Evolutionary conservation across 2,329 filamentous ascomycete species (phyloP).

Genomic region (Malbranchea zuffiana): DNA sequence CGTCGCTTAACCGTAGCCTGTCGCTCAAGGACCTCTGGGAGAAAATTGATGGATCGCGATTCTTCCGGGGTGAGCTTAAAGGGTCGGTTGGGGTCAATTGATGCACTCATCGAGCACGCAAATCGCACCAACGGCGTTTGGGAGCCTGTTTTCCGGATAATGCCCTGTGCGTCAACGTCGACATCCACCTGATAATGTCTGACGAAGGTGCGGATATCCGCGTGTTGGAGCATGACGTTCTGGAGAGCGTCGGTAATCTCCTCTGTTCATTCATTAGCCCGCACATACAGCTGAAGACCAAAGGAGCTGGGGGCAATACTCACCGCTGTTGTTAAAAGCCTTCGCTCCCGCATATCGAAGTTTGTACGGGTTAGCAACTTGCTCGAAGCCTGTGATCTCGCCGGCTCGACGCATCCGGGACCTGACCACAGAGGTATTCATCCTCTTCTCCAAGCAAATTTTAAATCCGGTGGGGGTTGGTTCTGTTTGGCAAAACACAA

Average conservation of each 20-base stretch:
- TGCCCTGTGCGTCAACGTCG: neutral
- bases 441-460: conserved; percentile 21
- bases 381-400: conserved; percentile 4
- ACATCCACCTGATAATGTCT: conserved; percentile 3
- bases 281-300: conserved; percentile 3
- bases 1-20: too few relatives aligned
- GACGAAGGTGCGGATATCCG: conserved; percentile 1
- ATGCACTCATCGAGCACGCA: conserved; percentile 4
- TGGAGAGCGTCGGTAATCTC: conserved; percentile 2
- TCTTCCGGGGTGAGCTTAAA: conserved; percentile 20
- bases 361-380: conserved; percentile 1
- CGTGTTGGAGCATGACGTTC: conserved; percentile 4
- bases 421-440: conserved; percentile 12
- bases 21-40: neutral
- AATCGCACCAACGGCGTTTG: neutral
- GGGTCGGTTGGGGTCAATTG: conserved; percentile 3
- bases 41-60: conserved; percentile 1
- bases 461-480: conserved; percentile 18
- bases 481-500: conserved; percentile 24
- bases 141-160: neutral
- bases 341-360: conserved; percentile 1
- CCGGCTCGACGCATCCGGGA: conserved; percentile 4
- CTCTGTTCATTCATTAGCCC: conserved; percentile 17
- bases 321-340: neutral
- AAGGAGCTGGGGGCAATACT: neutral